phyloP scores from a whole-genome alignment of 345 rosid genomes.

The Syzygium aqueum region DNA sequence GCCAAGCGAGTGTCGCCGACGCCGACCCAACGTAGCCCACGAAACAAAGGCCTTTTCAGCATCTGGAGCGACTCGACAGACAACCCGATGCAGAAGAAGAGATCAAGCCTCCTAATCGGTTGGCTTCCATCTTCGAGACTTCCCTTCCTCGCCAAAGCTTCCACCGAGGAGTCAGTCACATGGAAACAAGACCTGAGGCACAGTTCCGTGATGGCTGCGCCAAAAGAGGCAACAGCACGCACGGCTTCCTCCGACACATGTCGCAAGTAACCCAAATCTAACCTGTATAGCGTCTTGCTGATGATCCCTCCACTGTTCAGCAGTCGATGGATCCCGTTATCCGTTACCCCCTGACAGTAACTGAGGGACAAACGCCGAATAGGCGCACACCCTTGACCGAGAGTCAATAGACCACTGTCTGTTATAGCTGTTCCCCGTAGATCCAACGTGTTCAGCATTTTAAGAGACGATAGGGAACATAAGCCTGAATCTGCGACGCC shows the following conservation, averaged over 20 bases:
- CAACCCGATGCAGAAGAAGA: slow-evolving; percentile 41
- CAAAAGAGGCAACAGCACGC: slow-evolving; percentile 16
- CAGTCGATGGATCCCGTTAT: slow-evolving; percentile 45
- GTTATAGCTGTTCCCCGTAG: slow-evolving; percentile 61
- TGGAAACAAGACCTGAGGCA: slow-evolving; percentile 41
- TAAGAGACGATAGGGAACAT: slow-evolving; percentile 27
- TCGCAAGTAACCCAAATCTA: slow-evolving; percentile 61
- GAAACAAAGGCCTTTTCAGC: slow-evolving; percentile 35
- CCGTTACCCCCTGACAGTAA: slow-evolving; percentile 60
- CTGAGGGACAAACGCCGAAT: slow-evolving; percentile 42
- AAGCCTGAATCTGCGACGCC: slow-evolving; percentile 55
- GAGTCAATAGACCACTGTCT: slow-evolving; percentile 37
- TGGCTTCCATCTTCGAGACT: slow-evolving; percentile 14
- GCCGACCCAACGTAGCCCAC: slow-evolving; percentile 52
- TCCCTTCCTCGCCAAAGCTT: slow-evolving; percentile 34
- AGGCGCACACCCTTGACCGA: slow-evolving; percentile 37
- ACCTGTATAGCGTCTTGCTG: slow-evolving; percentile 30
- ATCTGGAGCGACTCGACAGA: slow-evolving; percentile 22
- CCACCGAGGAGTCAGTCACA: slow-evolving; percentile 42
- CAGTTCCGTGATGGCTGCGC: slow-evolving; percentile 39
- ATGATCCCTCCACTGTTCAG: slow-evolving; percentile 33
- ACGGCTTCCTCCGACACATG: slow-evolving; percentile 47
- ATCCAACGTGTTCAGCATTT: slow-evolving; percentile 33
- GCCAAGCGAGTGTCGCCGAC: slow-evolving; percentile 27
- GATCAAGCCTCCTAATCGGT: slow-evolving; percentile 44